Base-by-base conservation (phyloP, 2,329 filamentous ascomycete genomes). In the Didymella lethalis region DNA sequence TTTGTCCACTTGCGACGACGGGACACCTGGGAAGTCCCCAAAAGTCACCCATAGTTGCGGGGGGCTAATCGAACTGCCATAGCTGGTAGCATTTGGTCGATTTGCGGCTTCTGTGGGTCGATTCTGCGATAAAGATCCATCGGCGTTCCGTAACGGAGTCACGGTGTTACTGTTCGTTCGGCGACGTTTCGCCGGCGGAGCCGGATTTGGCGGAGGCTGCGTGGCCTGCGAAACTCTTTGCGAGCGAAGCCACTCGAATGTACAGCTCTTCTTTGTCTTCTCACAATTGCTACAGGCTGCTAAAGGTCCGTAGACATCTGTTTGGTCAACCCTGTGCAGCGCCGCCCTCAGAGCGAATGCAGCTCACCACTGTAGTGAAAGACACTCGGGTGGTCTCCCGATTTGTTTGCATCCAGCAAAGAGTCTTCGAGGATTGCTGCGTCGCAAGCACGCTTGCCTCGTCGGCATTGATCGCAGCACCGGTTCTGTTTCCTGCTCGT, bases 391-490 rank as follows among this genome's bases (percentile, higher is more conserved):
- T 60, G 69, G 20, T 59, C 59, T 53, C 57, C 63, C 48, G 62
- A 62, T 26, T 62, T 68, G 45, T 57, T 70, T 16, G 58, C 63
- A 29, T 74, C 71, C 14, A 76, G 40, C 49, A 76, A 59, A 2
- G 69, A 67, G 48, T 77, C 74, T 48, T 75, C 73, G 23, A 75
- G 40, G 45, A 79, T 75, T 6, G 70, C 70, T 5, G 78, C 79
- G 62, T 82, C 79, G 64, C 80, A 82, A 6, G 77, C 79, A 54
- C 79, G 68, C 63, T 81, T 81, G 23, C 80, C 79, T 60, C 78
- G 79, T 23, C 80, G 75, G 63, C 80, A 82, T 55, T 79, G 79
- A 57, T 82, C 80, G 61, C 80, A 82, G 59, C 79, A 81, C 48
- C 79, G 74, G 56, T 80, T 75, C 55, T 80, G 78, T 57, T 77